phyloP scores from a whole-genome alignment of 331 rosid genomes.

The Malus hybrid region DNA sequence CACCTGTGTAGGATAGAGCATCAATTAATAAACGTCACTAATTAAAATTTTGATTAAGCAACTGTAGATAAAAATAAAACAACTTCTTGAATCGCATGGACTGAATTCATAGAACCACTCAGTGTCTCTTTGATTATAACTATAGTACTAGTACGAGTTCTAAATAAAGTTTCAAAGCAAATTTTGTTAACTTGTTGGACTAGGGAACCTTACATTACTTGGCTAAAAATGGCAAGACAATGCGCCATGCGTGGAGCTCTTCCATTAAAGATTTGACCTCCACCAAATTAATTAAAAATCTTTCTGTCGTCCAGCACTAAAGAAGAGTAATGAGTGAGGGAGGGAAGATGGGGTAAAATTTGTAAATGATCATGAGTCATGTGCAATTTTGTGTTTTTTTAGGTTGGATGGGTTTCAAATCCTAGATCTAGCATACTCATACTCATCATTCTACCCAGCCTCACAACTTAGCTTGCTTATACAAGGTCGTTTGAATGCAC shows the following conservation, averaged over 20 bases:
- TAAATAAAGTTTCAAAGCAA: background rate
- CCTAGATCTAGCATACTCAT: no score
- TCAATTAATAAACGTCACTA: no score
- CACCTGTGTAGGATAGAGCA: background rate
- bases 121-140: background rate
- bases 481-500: no score
- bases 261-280: background rate
- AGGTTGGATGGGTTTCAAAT: no score
- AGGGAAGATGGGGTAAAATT: background rate
- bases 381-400: no score
- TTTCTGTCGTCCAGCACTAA: background rate
- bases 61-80: background rate
- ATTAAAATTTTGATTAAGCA: background rate
- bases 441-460: no score
- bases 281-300: background rate
- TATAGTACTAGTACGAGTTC: background rate
- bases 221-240: background rate
- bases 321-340: background rate
- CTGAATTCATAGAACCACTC: background rate
- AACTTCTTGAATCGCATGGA: background rate
- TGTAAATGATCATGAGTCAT: no score
- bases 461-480: no score
- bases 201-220: background rate
- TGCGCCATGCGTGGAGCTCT: background rate
- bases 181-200: background rate